Conservation (phyloP, 352 stramenopile species). For the Plasmopara viticola region DNA sequence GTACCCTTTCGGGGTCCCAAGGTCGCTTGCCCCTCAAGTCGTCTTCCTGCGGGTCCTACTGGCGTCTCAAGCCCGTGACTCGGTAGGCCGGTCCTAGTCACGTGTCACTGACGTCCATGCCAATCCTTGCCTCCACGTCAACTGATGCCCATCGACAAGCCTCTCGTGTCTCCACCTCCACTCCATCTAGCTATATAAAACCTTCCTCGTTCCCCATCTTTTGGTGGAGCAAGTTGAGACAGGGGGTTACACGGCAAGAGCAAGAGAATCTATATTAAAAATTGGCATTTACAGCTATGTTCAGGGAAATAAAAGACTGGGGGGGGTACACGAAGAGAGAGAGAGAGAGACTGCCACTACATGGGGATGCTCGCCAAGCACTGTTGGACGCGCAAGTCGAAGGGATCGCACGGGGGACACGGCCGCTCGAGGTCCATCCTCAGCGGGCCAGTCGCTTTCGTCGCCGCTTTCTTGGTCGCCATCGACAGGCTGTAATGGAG, state of each 20-base stretch:
- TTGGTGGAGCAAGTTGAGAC: too few species aligned
- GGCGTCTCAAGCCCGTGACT: too few species aligned
- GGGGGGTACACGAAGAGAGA: too few species aligned
- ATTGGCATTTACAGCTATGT: background rate
- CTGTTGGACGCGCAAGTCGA: slow-evolving; percentile 10
- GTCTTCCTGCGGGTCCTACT: background rate
- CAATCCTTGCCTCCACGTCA: background rate
- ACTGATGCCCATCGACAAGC: background rate
- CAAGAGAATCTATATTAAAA: background rate
- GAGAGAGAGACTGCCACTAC: background rate
- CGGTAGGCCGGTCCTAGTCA: too few species aligned
- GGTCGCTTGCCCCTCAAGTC: too few species aligned
- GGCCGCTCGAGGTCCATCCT: slow-evolving; percentile 13
- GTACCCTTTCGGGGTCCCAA: too few species aligned
- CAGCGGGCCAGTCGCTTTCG: slow-evolving; percentile 4
- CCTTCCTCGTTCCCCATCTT: too few species aligned
- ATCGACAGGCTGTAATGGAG: slow-evolving; percentile 55
- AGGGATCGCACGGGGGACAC: slow-evolving; percentile 8
- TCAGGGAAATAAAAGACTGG: too few species aligned
- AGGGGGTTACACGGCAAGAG: too few species aligned
- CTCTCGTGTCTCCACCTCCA: too few species aligned
- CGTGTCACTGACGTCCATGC: background rate
- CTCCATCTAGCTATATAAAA: too few species aligned
- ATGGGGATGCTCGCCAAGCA: background rate
- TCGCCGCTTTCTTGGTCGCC: slow-evolving; percentile 17